These are phyloP conservation scores for Daldinia sp. DNA, from an alignment of 2,329 filamentous ascomycete species.

Conservation along the genomic window DNA sequence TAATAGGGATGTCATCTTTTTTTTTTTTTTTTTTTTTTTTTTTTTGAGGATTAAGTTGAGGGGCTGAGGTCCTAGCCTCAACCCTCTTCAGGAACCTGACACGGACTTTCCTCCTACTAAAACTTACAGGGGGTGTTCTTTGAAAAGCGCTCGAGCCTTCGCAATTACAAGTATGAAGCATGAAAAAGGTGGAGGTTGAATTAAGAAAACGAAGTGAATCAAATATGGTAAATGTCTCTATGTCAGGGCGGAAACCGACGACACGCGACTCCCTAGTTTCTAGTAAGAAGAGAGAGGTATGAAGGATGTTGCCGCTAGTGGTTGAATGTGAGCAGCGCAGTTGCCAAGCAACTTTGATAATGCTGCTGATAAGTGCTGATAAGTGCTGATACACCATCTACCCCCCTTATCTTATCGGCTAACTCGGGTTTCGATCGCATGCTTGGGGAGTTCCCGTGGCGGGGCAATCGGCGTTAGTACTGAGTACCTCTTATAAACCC, in stretches of 20 bases:
- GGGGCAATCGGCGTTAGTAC: slow-evolving; percentile 13
- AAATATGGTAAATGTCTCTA: slow-evolving; percentile 7
- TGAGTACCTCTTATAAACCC: not conserved
- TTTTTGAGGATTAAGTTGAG: slow-evolving; percentile 15
- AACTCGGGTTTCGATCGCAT: slow-evolving; percentile 25
- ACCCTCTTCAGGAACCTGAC: not conserved
- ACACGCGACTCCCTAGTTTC: slow-evolving; percentile 33
- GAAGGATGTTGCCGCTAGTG: slow-evolving; percentile 23
- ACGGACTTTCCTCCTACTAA: slow-evolving; percentile 5
- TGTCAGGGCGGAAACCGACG: slow-evolving; percentile 8
- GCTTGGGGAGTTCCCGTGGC: slow-evolving; percentile 12
- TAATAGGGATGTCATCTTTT: not conserved
- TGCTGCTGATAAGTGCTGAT: slow-evolving; percentile 4
- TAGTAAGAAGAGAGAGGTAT: slow-evolving; percentile 16
- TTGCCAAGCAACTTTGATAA: slow-evolving; percentile 28
- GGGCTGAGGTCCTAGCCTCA: slow-evolving; percentile 16
- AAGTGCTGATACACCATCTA: slow-evolving; percentile 1
- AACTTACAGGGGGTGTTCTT: slow-evolving; percentile 14
- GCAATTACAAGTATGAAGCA: slow-evolving; percentile 10
- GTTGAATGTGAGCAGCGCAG: slow-evolving; percentile 30
- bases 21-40: not conserved
- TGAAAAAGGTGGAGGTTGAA: not conserved
- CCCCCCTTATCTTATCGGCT: slow-evolving; percentile 40
- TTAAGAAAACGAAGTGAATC: slow-evolving; percentile 8
- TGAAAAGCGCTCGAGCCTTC: not conserved